Percentiles rank a stretch among this genome's conserved stretches.
Evolutionary conservation across 2,329 filamentous ascomycete genomes (phyloP).

Genomic region (Bipolaris zeicola): DNA sequence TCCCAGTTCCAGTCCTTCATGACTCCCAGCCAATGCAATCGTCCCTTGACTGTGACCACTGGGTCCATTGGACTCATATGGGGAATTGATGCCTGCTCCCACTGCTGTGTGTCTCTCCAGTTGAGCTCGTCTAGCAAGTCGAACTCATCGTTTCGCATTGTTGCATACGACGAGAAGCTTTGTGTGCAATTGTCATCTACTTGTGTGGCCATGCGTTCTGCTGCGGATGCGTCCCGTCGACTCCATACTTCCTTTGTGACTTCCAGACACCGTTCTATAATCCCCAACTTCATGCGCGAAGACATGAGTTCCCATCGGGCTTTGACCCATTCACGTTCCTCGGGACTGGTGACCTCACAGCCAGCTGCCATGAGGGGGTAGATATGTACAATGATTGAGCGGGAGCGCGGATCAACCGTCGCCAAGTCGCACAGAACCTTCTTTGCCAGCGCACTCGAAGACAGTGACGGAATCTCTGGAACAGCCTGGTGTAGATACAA

Average conservation of each 20-base stretch:
- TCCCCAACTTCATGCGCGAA: slow-evolving; percentile 67
- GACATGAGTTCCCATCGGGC: slow-evolving; percentile 67
- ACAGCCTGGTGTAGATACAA: slow-evolving; percentile 72
- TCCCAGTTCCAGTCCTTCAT: slow-evolving; percentile 78
- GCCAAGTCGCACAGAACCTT: slow-evolving; percentile 66
- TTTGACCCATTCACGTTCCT: slow-evolving; percentile 68
- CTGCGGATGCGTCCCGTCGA: slow-evolving; percentile 62
- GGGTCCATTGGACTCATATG: slow-evolving; percentile 55
- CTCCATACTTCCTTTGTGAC: slow-evolving; percentile 71
- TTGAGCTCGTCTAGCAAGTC: neutral
- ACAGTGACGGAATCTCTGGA: slow-evolving; percentile 67
- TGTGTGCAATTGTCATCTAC: slow-evolving; percentile 5
- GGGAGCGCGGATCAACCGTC: slow-evolving; percentile 65
- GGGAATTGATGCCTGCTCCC: slow-evolving; percentile 1
- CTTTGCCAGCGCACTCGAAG: slow-evolving; percentile 64
- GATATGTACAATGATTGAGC: slow-evolving; percentile 71
- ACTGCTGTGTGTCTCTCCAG: slow-evolving; percentile 11
- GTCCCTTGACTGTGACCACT: slow-evolving; percentile 68
- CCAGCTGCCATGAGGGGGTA: slow-evolving; percentile 72
- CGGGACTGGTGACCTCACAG: slow-evolving; percentile 64
- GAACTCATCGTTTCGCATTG: slow-evolving; percentile 32
- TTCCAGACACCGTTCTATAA: slow-evolving; percentile 68
- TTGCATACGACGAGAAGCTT: slow-evolving; percentile 13
- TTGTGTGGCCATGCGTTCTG: slow-evolving; percentile 29
- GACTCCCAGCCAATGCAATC: slow-evolving; percentile 71